A percentile compares a stretch with the other conserved stretches of the same genome.
phyloP scores from a whole-genome alignment of 768 basidiomycete species.

The Boletus barrowsii region DNA sequence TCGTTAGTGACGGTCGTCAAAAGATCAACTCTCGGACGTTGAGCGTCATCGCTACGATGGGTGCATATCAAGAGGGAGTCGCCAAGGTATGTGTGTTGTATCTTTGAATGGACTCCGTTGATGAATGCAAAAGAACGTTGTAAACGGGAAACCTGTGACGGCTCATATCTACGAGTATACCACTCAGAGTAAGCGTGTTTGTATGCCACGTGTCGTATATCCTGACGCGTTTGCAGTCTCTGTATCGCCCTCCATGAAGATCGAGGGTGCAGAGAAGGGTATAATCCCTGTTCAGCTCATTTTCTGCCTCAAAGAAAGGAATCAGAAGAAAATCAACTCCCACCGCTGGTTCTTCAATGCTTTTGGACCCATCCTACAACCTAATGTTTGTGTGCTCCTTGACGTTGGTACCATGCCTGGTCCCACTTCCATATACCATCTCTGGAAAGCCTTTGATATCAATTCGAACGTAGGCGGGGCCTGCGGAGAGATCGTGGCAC shows the following conservation, averaged over 20 bases:
- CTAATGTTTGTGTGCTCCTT: slow-evolving; percentile 89
- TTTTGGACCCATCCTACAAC: slow-evolving; percentile 75
- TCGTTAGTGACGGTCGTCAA: slow-evolving; percentile 81
- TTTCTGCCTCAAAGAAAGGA: slow-evolving; percentile 90
- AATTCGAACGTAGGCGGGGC: slow-evolving; percentile 90
- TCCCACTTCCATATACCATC: slow-evolving; percentile 83
- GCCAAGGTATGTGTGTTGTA: slow-evolving; percentile 58
- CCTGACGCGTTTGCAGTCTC: slow-evolving; percentile 52
- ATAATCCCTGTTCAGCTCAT: slow-evolving; percentile 89
- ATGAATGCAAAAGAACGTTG: slow-evolving; percentile 48
- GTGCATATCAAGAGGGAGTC: slow-evolving; percentile 91
- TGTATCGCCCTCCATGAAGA: slow-evolving; percentile 76
- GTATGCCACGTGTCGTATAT: not conserved
- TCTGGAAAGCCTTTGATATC: slow-evolving; percentile 95
- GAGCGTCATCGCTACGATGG: slow-evolving; percentile 89
- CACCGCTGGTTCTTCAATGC: slow-evolving; percentile 96
- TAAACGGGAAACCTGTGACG: slow-evolving; percentile 78
- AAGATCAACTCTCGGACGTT: slow-evolving; percentile 85
- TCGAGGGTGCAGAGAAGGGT: slow-evolving; percentile 75
- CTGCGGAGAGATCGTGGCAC: slow-evolving; percentile 93
- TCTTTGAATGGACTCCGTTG: not conserved
- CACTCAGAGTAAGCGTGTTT: slow-evolving; percentile 61
- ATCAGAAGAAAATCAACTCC: slow-evolving; percentile 95
- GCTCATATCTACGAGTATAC: slow-evolving; percentile 96
- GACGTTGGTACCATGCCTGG: slow-evolving; percentile 88